phyloP scores from a whole-genome alignment of 768 basidiomycete species.

The Boletus subparvulus region DNA sequence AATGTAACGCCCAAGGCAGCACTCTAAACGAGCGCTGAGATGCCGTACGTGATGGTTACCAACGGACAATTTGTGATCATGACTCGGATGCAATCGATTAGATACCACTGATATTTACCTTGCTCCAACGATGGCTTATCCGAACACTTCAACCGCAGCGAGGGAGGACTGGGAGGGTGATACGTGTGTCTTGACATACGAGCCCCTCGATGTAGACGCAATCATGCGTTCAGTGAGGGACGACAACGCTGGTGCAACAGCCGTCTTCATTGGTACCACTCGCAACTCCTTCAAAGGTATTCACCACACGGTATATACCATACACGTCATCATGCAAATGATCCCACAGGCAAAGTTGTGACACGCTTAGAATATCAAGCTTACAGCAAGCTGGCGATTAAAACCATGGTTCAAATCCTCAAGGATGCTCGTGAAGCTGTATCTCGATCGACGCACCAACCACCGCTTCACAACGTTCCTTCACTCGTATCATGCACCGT shows the following conservation, averaged over 20 bases:
- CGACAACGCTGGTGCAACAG: constrained; percentile 67
- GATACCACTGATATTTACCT: not conserved
- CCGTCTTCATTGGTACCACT: constrained; percentile 82
- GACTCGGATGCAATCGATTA: no score
- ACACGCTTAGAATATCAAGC: constrained; percentile 80
- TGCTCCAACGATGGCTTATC: constrained; percentile 19
- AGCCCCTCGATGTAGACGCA: constrained; percentile 51
- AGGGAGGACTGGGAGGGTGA: constrained; percentile 25
- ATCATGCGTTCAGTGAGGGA: constrained; percentile 65
- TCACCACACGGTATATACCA: not conserved
- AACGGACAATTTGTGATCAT: not conserved
- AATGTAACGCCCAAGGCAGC: not conserved
- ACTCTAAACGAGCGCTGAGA: not conserved
- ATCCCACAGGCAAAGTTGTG: constrained; percentile 59
- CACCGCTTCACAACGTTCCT: constrained; percentile 20
- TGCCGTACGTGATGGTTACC: not conserved
- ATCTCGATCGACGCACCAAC: constrained; percentile 45
- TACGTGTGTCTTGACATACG: constrained; percentile 56
- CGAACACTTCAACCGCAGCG: constrained; percentile 27
- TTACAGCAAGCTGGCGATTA: constrained; percentile 77
- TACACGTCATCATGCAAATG: constrained; percentile 6
- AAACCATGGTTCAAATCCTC: constrained; percentile 67
- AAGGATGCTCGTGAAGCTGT: constrained; percentile 41
- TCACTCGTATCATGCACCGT: constrained; percentile 60
- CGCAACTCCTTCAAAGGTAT: constrained; percentile 82